Percentiles rank a stretch among this genome's conserved stretches.
These are phyloP conservation scores for Alternaria conjuncta DNA, from an alignment of 2,329 filamentous ascomycete species.

Conservation along the genomic window DNA sequence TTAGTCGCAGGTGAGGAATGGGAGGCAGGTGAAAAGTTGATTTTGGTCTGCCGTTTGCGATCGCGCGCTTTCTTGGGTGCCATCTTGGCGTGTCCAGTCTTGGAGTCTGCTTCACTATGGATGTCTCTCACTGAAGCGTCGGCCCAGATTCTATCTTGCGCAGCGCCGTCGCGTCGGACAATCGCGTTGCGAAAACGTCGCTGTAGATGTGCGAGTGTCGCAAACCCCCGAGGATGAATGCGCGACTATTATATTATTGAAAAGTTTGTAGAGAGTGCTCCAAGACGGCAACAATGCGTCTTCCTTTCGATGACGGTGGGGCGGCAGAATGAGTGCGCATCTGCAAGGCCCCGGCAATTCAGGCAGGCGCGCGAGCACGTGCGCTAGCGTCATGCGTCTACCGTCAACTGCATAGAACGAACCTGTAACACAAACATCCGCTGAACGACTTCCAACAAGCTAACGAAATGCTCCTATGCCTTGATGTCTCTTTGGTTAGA, in stretches of 20 bases:
- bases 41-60: conserved; percentile 49
- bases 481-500: no score
- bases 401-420: no score
- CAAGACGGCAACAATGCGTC: not conserved
- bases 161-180: conserved; percentile 5
- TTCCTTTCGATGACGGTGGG: conserved; percentile 3
- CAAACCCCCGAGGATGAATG: not conserved
- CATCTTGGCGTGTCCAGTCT: conserved; percentile 21
- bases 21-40: conserved; percentile 53
- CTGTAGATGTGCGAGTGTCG: not conserved
- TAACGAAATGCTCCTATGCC: no score
- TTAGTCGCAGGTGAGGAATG: conserved; percentile 47
- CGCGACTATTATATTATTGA: not conserved
- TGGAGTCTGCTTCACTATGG: not conserved
- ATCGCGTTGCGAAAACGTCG: conserved; percentile 3
- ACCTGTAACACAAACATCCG: no score
- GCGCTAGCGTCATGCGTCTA: conserved; percentile 5
- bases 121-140: not conserved
- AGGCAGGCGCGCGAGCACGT: conserved; percentile 16
- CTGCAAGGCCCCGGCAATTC: conserved; percentile 4
- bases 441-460: no score
- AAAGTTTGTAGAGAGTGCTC: not conserved
- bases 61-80: conserved; percentile 29
- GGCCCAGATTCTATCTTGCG: not conserved
- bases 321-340: conserved; percentile 6